A percentile compares a stretch with the other conserved stretches of the same genome.
These are phyloP conservation scores for Pythium chondricola DNA, from an alignment of 352 stramenopile species.

Conservation along the genomic window DNA sequence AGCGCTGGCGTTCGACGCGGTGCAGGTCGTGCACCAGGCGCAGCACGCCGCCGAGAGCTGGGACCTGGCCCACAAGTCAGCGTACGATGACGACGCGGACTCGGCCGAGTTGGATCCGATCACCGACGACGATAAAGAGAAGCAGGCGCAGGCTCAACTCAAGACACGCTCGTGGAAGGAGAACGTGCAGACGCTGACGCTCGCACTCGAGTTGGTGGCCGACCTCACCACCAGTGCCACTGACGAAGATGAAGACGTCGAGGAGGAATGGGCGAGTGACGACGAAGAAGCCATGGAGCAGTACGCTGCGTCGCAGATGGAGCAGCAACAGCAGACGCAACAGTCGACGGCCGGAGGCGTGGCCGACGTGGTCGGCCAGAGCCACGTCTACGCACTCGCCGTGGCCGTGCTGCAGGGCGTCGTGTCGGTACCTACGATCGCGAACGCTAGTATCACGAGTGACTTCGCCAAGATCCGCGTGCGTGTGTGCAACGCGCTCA, in stretches of 20 bases:
- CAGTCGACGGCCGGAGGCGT: constrained; percentile 16
- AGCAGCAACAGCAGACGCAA: constrained; percentile 20
- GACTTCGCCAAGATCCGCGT: constrained; percentile 83
- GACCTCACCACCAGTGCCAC: constrained; percentile 57
- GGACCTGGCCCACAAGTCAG: constrained; percentile 42
- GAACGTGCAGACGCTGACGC: constrained; percentile 66
- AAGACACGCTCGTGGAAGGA: constrained; percentile 76
- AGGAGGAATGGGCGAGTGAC: constrained; percentile 83
- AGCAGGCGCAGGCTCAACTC: constrained; percentile 54
- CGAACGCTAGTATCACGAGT: constrained; percentile 33
- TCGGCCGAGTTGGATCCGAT: constrained; percentile 52
- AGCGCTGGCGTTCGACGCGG: constrained; percentile 74
- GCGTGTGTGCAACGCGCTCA: constrained; percentile 73
- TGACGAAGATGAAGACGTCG: constrained; percentile 53
- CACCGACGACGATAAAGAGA: constrained; percentile 50
- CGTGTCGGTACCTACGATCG: constrained; percentile 58
- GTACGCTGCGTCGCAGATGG: constrained; percentile 63
- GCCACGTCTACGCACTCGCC: constrained; percentile 44
- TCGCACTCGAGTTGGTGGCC: constrained; percentile 72
- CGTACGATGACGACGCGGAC: constrained; percentile 60
- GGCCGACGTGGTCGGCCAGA: constrained; percentile 34
- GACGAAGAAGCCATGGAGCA: constrained; percentile 87
- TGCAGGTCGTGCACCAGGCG: constrained; percentile 67
- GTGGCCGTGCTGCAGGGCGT: constrained; percentile 71
- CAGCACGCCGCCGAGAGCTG: constrained; percentile 62